These are phyloP conservation scores for Raddia distichophylla DNA, from an alignment of 176 grass and related monocot genomes.

Conservation along the genomic window DNA sequence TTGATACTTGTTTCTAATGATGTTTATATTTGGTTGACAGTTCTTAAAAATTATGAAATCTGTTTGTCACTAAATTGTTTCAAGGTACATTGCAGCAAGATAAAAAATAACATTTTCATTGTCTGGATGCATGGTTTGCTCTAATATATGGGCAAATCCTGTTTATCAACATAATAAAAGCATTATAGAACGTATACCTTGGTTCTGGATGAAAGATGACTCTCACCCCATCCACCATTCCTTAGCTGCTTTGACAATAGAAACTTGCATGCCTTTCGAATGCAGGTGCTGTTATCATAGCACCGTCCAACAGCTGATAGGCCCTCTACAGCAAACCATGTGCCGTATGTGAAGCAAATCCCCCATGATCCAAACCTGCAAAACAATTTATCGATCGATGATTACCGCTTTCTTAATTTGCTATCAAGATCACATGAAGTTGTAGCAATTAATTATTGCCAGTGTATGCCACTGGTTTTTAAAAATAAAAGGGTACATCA, in stretches of 20 bases:
- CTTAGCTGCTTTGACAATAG: conserved; percentile 64
- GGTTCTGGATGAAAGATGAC: conserved; percentile 69
- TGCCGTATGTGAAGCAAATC: conserved; percentile 71
- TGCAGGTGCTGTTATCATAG: conserved; percentile 49
- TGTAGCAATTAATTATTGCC: neutral
- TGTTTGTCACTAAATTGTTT: neutral
- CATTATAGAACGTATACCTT: conserved; percentile 41
- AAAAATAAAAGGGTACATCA: neutral
- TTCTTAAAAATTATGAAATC: neutral
- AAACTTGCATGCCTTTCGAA: conserved; percentile 63
- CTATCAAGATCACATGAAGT: neutral
- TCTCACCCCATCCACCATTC: conserved; percentile 79
- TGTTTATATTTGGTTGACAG: neutral
- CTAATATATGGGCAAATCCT: neutral
- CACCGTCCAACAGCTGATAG: conserved; percentile 50
- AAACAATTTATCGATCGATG: conserved; percentile 19
- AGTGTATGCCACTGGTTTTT: neutral
- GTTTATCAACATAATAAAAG: neutral
- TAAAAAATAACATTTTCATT: neutral
- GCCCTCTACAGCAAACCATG: conserved; percentile 68
- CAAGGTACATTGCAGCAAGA: conserved; percentile 4
- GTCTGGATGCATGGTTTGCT: neutral
- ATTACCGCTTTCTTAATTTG: neutral
- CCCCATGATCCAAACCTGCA: conserved; percentile 77
- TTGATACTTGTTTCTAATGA: neutral